Percentiles rank a stretch among this genome's conserved stretches.
Conservation (phyloP, 2,329 filamentous ascomycete species). For the Pezicula carpinea region DNA sequence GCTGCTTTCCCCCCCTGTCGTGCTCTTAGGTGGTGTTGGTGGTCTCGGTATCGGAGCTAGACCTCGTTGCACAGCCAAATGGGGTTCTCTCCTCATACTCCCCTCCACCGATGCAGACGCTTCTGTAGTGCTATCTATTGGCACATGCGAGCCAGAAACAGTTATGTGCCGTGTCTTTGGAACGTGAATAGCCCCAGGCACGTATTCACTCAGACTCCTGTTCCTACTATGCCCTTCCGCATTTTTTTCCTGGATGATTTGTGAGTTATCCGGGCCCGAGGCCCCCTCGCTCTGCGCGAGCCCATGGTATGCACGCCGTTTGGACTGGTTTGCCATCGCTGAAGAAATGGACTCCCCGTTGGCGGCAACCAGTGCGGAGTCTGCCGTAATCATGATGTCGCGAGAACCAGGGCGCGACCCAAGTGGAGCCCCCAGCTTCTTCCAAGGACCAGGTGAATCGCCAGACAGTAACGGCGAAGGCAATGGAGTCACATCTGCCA, state of each 20-base stretch:
- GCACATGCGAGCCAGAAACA: slow-evolving; percentile 58
- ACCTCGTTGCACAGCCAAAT: slow-evolving; percentile 75
- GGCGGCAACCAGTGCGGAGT: slow-evolving; percentile 45
- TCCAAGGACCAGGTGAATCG: slow-evolving; percentile 66
- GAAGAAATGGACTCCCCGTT: slow-evolving; percentile 49
- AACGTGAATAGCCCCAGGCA: slow-evolving; percentile 65
- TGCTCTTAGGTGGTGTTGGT: slow-evolving; percentile 79
- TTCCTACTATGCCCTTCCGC: slow-evolving; percentile 56
- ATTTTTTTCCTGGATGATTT: slow-evolving; percentile 23
- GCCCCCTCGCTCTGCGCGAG: slow-evolving; percentile 28
- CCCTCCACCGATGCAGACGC: slow-evolving; percentile 45
- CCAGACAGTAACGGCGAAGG: slow-evolving; percentile 67
- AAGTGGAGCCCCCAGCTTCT: slow-evolving; percentile 42
- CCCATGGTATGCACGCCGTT: slow-evolving; percentile 52
- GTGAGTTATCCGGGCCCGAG: slow-evolving; percentile 11
- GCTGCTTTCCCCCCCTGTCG: slow-evolving; percentile 52
- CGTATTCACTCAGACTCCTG: slow-evolving; percentile 84
- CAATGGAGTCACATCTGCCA: slow-evolving; percentile 74
- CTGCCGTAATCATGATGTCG: slow-evolving; percentile 37
- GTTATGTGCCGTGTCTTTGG: slow-evolving; percentile 67
- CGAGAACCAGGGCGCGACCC: slow-evolving; percentile 42
- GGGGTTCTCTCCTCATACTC: slow-evolving; percentile 68
- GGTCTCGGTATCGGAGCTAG: slow-evolving; percentile 58
- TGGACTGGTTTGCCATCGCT: slow-evolving; percentile 47
- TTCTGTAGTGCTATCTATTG: slow-evolving; percentile 36